Evolutionary conservation across 192 early-diverging fungal species (phyloP).

Genomic region (Paraglomus brasilianum): DNA sequence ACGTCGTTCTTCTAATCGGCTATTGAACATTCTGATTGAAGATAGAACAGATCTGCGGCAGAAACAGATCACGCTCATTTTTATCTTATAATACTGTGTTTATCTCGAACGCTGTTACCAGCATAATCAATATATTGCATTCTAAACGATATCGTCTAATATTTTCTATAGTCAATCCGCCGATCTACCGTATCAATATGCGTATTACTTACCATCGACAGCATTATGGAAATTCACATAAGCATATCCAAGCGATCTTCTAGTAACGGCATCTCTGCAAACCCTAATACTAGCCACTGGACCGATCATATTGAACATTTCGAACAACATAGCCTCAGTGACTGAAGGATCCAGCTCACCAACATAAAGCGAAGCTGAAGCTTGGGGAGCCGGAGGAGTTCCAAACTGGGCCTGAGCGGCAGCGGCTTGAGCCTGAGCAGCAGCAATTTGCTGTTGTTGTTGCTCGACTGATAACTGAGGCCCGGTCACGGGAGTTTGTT

Average conservation of each 20-base stretch:
- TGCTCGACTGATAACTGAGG: slow-evolving; percentile 47
- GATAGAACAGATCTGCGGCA: neutral
- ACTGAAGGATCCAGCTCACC: slow-evolving; percentile 96
- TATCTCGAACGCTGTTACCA: too few species aligned
- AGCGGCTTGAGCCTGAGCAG: slow-evolving; percentile 41
- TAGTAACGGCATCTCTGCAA: slow-evolving; percentile 96
- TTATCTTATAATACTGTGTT: too few species aligned
- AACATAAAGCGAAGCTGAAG: slow-evolving; percentile 87
- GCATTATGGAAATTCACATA: slow-evolving; percentile 98
- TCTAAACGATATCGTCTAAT: too few species aligned
- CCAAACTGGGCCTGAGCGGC: slow-evolving; percentile 46
- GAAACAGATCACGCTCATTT: neutral
- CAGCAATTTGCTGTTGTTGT: slow-evolving; percentile 53
- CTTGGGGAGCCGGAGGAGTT: slow-evolving; percentile 47
- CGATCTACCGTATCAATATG: too few species aligned
- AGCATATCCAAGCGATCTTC: slow-evolving; percentile 93
- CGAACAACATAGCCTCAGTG: slow-evolving; percentile 96
- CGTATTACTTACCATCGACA: slow-evolving; percentile 59
- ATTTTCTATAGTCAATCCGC: too few species aligned
- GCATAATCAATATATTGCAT: too few species aligned
- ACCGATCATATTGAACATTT: slow-evolving; percentile 94
- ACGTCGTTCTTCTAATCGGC: too few species aligned
- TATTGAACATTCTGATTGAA: neutral
- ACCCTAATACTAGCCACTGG: slow-evolving; percentile 97
- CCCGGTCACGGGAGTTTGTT: slow-evolving; percentile 41